Evolutionary conservation across 495 filamentous ascomycete species (phyloP).

Genomic region (Xylaria nigripes): DNA sequence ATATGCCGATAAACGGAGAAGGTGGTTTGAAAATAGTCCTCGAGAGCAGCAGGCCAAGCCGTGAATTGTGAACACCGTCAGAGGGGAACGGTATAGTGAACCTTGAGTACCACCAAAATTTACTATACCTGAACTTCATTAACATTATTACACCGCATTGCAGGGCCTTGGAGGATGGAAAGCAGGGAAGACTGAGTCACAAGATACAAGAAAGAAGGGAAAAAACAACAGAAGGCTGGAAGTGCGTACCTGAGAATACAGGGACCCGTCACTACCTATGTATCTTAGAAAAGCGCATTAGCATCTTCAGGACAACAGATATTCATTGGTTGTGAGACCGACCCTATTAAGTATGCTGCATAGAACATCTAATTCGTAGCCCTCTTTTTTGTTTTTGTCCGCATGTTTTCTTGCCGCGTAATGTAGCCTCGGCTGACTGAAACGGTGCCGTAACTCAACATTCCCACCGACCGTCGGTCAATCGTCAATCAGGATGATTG

Average conservation of each 20-base stretch:
- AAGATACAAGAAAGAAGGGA: not conserved
- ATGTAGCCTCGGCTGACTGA: not conserved
- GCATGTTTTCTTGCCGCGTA: not conserved
- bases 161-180: too few relatives aligned
- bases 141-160: too few relatives aligned
- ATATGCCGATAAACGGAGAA: too few relatives aligned
- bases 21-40: too few relatives aligned
- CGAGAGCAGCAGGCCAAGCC: too few relatives aligned
- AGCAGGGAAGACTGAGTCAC: not conserved
- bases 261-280: slow-evolving; percentile 5
- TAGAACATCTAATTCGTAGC: not conserved
- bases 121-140: too few relatives aligned
- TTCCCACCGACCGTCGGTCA: not conserved
- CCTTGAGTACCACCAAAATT: too few relatives aligned
- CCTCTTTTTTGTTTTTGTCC: not conserved
- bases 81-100: too few relatives aligned
- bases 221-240: not conserved
- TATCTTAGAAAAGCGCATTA: slow-evolving; percentile 9
- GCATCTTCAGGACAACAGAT: slow-evolving; percentile 9
- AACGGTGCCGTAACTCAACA: not conserved
- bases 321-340: slow-evolving; percentile 15
- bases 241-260: slow-evolving; percentile 7
- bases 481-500: not conserved
- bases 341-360: slow-evolving; percentile 7
- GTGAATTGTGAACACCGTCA: too few relatives aligned